Evolutionary conservation across 208 protist genomes (phyloP), one percentile per base, ranked within the genome.

Genomic region (Wallacemonas sp.): DNA sequence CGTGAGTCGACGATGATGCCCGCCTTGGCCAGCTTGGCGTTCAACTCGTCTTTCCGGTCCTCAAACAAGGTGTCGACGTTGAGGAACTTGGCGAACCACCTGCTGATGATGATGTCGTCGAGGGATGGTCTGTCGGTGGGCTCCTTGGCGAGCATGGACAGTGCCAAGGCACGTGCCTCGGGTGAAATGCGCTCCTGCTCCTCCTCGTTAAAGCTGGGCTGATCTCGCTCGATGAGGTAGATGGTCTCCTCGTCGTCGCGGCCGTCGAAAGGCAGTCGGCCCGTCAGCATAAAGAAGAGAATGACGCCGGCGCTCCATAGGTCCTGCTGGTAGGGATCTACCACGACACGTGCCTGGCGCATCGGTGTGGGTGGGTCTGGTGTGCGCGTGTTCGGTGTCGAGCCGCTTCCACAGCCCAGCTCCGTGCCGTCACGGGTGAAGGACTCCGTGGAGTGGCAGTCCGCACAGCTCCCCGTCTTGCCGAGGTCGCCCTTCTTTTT

Each of bases 231-330:
- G 60, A 96, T 94, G 13, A 97, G 83, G 42, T 97, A 78, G 41
- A 97, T 77, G 10, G 91, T 98, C 34, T 98, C 96, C 63, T 98
- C 97, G 50, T 99, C 87, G 61, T 89, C 81, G 21, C 83, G 79
- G 32, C 85, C 91, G 46, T 93, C 97, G 64, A 99, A 99, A 17
- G 98, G 98, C 3, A 99, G 83, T 12, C 85, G 81, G 4, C 98
- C 98, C 10, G 94, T 97, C 19, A 99, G 81, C 89, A 97, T 95
- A 41, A 97, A 93, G 63, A 89, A 97, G n/a, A 97, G 79, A 68
- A 97, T 95, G 26, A 97, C 85, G 3, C 90, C 91, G 13, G 87
- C 85, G 52, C 85, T 91, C 92, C 94, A 97, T 13, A 97, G 57
- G 63, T 97, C 94, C 76, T 96, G 69, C 86, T 94, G 67, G 82